Evolutionary conservation across 176 grass and related monocot species (phyloP).

Genomic region (Carex littledalei): DNA sequence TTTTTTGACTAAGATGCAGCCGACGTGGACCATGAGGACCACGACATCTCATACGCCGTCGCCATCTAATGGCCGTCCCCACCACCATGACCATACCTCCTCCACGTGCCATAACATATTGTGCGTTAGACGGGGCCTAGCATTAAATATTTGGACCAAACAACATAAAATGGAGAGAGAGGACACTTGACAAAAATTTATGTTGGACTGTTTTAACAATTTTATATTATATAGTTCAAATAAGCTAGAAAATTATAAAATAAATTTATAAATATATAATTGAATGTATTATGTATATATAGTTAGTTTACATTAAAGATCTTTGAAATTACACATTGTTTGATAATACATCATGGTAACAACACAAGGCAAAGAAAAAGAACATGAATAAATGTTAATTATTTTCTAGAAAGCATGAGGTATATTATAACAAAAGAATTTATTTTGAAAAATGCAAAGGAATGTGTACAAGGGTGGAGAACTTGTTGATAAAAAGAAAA

Average conservation of each 20-base stretch:
- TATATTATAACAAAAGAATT: no score
- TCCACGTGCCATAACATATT: not conserved
- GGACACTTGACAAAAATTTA: no score
- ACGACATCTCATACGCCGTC: constrained; percentile 6
- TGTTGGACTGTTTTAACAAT: no score
- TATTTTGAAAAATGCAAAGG: no score
- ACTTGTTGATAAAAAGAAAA: no score
- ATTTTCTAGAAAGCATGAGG: no score
- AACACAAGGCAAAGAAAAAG: no score
- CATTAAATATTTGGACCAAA: not conserved
- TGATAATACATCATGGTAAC: not conserved
- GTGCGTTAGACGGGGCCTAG: not conserved
- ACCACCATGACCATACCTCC: not conserved
- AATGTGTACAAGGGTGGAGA: no score
- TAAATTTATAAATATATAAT: not conserved
- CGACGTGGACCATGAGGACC: constrained; percentile 2
- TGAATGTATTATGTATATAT: not conserved
- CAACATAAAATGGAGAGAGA: not conserved
- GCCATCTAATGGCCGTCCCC: not conserved
- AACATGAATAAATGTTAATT: no score
- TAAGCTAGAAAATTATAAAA: no score
- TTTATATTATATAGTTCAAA: not conserved
- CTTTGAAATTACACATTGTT: not conserved
- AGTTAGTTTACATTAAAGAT: not conserved
- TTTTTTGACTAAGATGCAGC: not conserved